Conservation (phyloP, 1,284 basidiomycete genomes). For the Volvariella surrecta region DNA sequence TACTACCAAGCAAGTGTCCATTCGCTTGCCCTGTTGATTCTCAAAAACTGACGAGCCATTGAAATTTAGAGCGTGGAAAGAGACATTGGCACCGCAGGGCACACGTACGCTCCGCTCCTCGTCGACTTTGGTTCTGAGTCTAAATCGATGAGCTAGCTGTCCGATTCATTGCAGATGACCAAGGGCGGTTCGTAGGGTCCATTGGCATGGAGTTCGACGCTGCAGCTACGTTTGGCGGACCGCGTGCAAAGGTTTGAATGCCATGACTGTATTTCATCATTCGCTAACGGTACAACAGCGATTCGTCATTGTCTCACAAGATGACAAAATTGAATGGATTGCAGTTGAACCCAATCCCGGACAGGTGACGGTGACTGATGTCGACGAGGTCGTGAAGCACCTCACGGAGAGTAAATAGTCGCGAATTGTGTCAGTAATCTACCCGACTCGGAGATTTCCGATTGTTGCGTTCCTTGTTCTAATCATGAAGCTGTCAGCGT, state of each 20-base stretch:
- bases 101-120: slow-evolving; percentile 31
- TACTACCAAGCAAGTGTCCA: slow-evolving; percentile 40
- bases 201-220: slow-evolving; percentile 64
- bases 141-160: slow-evolving; percentile 24
- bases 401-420: slow-evolving; percentile 22
- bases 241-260: slow-evolving; percentile 50
- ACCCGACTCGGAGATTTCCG: too few species aligned
- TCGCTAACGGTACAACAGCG: slow-evolving; percentile 31
- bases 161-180: slow-evolving; percentile 64
- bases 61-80: slow-evolving; percentile 59
- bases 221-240: slow-evolving; percentile 47
- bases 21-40: not conserved
- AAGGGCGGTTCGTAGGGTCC: slow-evolving; percentile 44
- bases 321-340: slow-evolving; percentile 42
- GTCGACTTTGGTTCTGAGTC: not conserved
- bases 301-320: slow-evolving; percentile 49
- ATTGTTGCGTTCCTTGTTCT: too few species aligned
- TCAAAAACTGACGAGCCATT: not conserved
- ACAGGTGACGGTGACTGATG: slow-evolving; percentile 49
- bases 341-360: slow-evolving; percentile 51
- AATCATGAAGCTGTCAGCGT: too few species aligned
- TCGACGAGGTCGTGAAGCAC: slow-evolving; percentile 47
- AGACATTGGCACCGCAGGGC: slow-evolving; percentile 45
- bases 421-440: too few species aligned
- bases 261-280: not conserved